Percentiles rank a stretch among this genome's conserved stretches.
Conservation (phyloP, 2,329 filamentous ascomycete genomes). For the Alternaria sp. region DNA sequence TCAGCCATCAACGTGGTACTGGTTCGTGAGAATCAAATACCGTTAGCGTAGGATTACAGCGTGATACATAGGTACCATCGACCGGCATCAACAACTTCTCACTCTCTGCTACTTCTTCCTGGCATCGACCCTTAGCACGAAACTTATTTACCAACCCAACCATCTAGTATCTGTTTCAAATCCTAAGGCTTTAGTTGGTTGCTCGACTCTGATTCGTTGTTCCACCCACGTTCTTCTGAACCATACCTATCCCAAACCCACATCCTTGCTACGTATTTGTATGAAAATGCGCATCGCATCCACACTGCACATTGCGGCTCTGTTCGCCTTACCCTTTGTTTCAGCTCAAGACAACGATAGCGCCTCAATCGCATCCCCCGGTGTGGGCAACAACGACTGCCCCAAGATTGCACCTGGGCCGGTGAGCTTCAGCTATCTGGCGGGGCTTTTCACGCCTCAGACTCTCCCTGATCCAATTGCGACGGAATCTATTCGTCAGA, state of each 20-base stretch:
- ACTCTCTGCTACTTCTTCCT: background rate
- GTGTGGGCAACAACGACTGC: background rate
- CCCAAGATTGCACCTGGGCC: background rate
- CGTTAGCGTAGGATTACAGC: background rate
- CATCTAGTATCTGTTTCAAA: background rate
- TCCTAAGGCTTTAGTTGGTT: background rate
- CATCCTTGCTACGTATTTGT: background rate
- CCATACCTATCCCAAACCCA: background rate
- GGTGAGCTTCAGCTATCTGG: background rate
- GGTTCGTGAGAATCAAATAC: no score
- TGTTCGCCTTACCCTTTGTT: background rate
- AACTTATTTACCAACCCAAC: background rate
- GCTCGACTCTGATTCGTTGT: constrained; percentile 20
- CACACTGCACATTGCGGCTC: background rate
- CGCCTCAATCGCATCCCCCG: background rate
- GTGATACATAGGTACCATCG: background rate
- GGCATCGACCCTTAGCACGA: background rate
- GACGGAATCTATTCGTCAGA: background rate
- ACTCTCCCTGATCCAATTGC: background rate
- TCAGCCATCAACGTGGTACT: background rate
- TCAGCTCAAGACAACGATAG: background rate
- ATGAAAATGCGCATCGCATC: background rate
- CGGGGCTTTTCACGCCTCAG: background rate
- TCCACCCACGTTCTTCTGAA: constrained; percentile 5
- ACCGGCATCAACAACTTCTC: background rate